phyloP scores from a whole-genome alignment of 106 monocot species.

The Allium fistulosum region DNA sequence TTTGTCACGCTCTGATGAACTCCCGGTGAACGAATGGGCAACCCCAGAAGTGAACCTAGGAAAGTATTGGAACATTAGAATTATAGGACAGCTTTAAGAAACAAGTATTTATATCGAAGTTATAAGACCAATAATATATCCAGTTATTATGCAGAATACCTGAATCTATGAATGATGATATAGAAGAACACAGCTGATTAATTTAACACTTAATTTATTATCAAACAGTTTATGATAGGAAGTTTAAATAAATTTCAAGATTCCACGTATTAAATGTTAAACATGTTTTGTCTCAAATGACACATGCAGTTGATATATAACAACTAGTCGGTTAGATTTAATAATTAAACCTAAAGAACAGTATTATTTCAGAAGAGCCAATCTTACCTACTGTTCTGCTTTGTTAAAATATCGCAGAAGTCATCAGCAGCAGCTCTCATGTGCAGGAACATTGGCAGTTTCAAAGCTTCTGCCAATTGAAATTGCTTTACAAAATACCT shows the following conservation, averaged over 20 bases:
- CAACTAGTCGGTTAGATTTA: not conserved
- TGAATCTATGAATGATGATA: no score
- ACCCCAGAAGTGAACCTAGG: constrained; percentile 69
- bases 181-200: no score
- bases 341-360: no score
- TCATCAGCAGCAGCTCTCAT: constrained; percentile 97
- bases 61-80: not conserved
- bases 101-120: no score
- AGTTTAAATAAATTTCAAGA: not conserved
- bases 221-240: no score
- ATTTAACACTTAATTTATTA: no score
- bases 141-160: no score
- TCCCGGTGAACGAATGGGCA: constrained; percentile 96
- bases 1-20: constrained; percentile 67
- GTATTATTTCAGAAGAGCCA: not conserved
- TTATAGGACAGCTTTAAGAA: no score
- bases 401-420: constrained; percentile 73
- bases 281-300: not conserved
- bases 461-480: constrained; percentile 77
- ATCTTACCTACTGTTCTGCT: constrained; percentile 56
- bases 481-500: constrained; percentile 98
- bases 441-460: constrained; percentile 97
- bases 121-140: no score
- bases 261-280: not conserved
- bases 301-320: not conserved